phyloP scores from a whole-genome alignment of 768 basidiomycete species.

The Cystofilobasidium ferigula region DNA sequence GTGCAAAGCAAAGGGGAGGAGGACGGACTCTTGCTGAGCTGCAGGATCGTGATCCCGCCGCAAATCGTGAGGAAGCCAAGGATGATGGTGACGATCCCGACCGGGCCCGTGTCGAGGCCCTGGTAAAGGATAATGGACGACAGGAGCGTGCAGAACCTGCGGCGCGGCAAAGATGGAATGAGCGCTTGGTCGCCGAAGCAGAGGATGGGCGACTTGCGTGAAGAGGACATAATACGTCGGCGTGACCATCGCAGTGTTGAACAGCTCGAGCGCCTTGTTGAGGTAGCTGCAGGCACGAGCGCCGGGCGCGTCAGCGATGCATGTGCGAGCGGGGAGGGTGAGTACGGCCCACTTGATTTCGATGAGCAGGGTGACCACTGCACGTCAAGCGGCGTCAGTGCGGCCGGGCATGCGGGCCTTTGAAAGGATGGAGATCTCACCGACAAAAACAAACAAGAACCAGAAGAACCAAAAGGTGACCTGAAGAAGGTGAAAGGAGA shows the following conservation, averaged over 20 bases:
- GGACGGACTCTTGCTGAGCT: slow-evolving; percentile 49
- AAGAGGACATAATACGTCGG: slow-evolving; percentile 40
- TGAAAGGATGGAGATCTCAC: not conserved
- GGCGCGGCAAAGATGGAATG: slow-evolving; percentile 36
- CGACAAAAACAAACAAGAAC: not conserved
- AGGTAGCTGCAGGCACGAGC: not conserved
- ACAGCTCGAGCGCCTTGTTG: slow-evolving; percentile 87
- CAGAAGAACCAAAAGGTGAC: slow-evolving; percentile 73
- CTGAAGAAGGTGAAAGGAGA: too few species aligned
- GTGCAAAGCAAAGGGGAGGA: not conserved
- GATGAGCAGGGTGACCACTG: slow-evolving; percentile 62
- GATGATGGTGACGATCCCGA: slow-evolving; percentile 77
- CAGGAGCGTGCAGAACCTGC: slow-evolving; percentile 40
- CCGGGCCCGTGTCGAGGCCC: slow-evolving; percentile 65
- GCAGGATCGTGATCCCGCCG: slow-evolving; percentile 84
- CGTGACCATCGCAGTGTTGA: slow-evolving; percentile 51
- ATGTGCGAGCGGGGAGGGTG: slow-evolving; percentile 64
- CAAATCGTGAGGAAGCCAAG: slow-evolving; percentile 62
- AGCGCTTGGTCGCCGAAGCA: not conserved
- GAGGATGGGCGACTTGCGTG: not conserved
- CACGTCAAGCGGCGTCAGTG: slow-evolving; percentile 48
- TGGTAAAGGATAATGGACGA: slow-evolving; percentile 59
- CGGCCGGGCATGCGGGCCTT: not conserved
- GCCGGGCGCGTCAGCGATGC: not conserved
- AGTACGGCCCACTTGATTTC: slow-evolving; percentile 96